Percentiles rank a stretch among this genome's conserved stretches.
phyloP scores from a whole-genome alignment of 345 rosid species.

The Xanthoceras sorbifolium region DNA sequence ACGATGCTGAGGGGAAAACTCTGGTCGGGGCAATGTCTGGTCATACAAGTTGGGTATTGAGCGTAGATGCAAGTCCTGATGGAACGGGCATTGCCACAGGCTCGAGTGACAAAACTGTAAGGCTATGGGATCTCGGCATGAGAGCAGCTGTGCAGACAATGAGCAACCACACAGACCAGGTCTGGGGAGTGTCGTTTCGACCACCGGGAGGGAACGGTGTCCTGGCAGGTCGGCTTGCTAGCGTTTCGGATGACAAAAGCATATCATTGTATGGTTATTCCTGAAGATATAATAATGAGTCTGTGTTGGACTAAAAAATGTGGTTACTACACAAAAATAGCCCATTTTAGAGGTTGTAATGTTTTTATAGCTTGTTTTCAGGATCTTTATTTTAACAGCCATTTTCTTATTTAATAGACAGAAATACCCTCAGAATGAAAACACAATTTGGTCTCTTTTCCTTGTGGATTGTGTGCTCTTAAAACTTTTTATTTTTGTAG shows the following conservation, averaged over 20 bases:
- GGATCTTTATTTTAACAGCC: no score
- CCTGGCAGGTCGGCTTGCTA: slow-evolving; percentile 71
- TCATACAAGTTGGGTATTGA: slow-evolving; percentile 90
- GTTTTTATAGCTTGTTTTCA: no score
- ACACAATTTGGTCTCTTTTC: no score
- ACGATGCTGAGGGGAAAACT: slow-evolving; percentile 84
- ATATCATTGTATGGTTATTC: slow-evolving; percentile 85
- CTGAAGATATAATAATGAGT: no score
- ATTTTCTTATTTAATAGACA: no score
- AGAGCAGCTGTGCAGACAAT: slow-evolving; percentile 90
- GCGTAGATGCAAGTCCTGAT: slow-evolving; percentile 91
- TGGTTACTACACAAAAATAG: no score
- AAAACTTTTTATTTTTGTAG: no score
- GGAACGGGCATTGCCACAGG: slow-evolving; percentile 88
- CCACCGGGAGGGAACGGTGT: slow-evolving; percentile 51
- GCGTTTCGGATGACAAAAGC: slow-evolving; percentile 96
- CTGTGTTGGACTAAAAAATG: no score
- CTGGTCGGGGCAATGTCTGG: slow-evolving; percentile 82
- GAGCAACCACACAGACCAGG: slow-evolving; percentile 91
- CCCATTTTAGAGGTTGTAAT: no score
- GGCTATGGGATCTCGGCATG: slow-evolving; percentile 95
- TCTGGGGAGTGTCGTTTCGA: slow-evolving; percentile 89
- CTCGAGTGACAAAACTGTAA: slow-evolving; percentile 89
- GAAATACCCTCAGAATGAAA: no score
- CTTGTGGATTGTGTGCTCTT: no score